Evolutionary conservation across 805 yeast species (phyloP), one percentile per base, ranked within the genome.

Genomic region (Myxozyma sirexii): DNA sequence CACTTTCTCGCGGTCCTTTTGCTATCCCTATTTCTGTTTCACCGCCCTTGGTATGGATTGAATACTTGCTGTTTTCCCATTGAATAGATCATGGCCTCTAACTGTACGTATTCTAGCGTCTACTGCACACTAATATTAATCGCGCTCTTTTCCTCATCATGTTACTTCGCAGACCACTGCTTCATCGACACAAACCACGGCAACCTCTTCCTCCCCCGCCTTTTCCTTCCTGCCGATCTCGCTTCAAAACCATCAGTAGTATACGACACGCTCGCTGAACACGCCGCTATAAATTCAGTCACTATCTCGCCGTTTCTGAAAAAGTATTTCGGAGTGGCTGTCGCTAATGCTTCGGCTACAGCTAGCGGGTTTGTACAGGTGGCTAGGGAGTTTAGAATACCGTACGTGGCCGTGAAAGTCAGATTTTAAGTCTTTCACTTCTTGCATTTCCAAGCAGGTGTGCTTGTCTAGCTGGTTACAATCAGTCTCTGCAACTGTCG

Each of bases 111-210:
- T 8, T 38, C 31, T 26, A 62, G 66, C 26, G 42, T 63, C 19
- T 65, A 65, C 46, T 65, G 68, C 47, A 62, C 68, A 12, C 21
- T 65, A 17, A 56, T 65, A 35, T 49, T 65, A n/a, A 33, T 61
- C 29, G 59, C 59, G 2, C 52, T 64, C 6, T 57, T 63, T 42
- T 47, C 64, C n/a, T 26, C 59, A 12, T 38, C 66, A 17, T 59
- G 61, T 41, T 47, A 47, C 44, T 63, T 59, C 21, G 61, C 47
- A 42, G 65, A 63, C 33, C 60, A 61, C 49, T 57, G 63, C 57
- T 61, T 61, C 41, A 52, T 62, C 44, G 66, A 60, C 51, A 29
- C 57, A 7, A 62, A 62, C 54, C 13, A 54, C 54, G 64, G 64
- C 38, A 60, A 56, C 50, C 23, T 59, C 12, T 62, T 62, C 26